phyloP scores from a whole-genome alignment of 192 early-diverging fungal species.

The Coemansia sp. region DNA sequence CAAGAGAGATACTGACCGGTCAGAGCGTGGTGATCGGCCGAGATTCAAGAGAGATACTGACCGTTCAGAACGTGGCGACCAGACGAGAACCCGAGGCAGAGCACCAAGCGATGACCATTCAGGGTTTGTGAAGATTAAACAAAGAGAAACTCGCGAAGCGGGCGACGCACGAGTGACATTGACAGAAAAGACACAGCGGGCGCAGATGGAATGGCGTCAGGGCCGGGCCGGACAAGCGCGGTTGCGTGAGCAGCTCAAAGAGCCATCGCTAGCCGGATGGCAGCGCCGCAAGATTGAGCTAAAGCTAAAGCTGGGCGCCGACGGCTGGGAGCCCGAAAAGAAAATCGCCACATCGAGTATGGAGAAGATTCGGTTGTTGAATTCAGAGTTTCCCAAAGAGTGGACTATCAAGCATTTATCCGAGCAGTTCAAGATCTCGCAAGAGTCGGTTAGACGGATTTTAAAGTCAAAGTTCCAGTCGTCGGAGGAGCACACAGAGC shows the following conservation, averaged over 20 bases:
- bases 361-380: slow-evolving; percentile 47
- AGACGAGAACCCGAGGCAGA: neutral
- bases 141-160: neutral
- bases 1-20: no score
- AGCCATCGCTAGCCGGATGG: slow-evolving; percentile 30
- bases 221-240: slow-evolving; percentile 12
- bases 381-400: slow-evolving; percentile 50
- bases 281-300: slow-evolving; percentile 53
- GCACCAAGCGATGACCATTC: neutral
- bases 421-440: slow-evolving; percentile 56
- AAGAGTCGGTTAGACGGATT: slow-evolving; percentile 56
- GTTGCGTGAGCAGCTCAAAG: slow-evolving; percentile 23
- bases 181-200: slow-evolving; percentile 19
- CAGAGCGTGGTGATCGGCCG: no score
- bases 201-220: slow-evolving; percentile 22
- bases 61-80: no score
- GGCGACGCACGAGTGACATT: slow-evolving; percentile 11
- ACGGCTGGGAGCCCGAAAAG: slow-evolving; percentile 38
- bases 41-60: no score
- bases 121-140: neutral
- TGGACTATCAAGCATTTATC: slow-evolving; percentile 51
- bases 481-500: slow-evolving; percentile 16
- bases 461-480: slow-evolving; percentile 56
- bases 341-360: slow-evolving; percentile 48
- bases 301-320: slow-evolving; percentile 34